A percentile compares a stretch with the other conserved stretches of the same genome.
Conservation (phyloP, 23 red algal species). For the Chondrus crispus region DNA sequence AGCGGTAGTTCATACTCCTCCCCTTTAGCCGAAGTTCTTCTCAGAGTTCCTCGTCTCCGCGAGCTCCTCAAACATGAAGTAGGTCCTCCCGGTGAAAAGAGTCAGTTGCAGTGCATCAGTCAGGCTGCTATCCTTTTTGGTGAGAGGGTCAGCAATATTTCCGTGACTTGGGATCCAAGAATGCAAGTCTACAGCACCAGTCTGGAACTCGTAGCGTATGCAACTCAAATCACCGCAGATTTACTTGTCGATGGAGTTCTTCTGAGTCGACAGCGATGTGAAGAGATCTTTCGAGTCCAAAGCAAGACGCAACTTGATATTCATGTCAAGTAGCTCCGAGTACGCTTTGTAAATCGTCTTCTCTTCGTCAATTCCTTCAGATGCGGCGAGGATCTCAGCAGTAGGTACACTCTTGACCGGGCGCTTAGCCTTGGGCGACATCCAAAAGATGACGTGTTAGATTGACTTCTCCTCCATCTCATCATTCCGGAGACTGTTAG, state of each 20-base stretch:
- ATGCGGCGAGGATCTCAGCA: slow-evolving; percentile 10
- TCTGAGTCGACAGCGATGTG: slow-evolving; percentile 21
- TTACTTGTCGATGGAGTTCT: slow-evolving; percentile 22
- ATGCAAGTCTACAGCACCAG: not conserved
- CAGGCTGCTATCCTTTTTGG: not conserved
- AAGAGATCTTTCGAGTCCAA: slow-evolving; percentile 35
- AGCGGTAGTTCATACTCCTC: too few relatives aligned
- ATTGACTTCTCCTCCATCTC: slow-evolving; percentile 29
- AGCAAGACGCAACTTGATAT: not conserved
- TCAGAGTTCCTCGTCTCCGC: not conserved
- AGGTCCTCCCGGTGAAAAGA: not conserved
- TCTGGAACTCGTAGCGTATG: not conserved
- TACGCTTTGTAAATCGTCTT: slow-evolving; percentile 23
- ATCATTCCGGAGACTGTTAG: not conserved
- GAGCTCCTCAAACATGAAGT: not conserved
- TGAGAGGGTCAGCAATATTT: not conserved
- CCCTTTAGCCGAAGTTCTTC: not conserved
- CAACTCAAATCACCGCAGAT: slow-evolving; percentile 8
- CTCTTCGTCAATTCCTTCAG: slow-evolving; percentile 32
- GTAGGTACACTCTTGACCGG: slow-evolving; percentile 19
- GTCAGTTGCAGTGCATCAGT: slow-evolving; percentile 11
- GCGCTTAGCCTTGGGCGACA: slow-evolving; percentile 1
- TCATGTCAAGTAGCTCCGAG: slow-evolving; percentile 8
- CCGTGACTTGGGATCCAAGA: not conserved
- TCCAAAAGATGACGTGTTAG: slow-evolving; percentile 30